Percentiles rank a stretch among this genome's conserved stretches.
phyloP scores from a whole-genome alignment of 2,329 filamentous ascomycete genomes.

The Neoscytalidium dimidiatum region DNA sequence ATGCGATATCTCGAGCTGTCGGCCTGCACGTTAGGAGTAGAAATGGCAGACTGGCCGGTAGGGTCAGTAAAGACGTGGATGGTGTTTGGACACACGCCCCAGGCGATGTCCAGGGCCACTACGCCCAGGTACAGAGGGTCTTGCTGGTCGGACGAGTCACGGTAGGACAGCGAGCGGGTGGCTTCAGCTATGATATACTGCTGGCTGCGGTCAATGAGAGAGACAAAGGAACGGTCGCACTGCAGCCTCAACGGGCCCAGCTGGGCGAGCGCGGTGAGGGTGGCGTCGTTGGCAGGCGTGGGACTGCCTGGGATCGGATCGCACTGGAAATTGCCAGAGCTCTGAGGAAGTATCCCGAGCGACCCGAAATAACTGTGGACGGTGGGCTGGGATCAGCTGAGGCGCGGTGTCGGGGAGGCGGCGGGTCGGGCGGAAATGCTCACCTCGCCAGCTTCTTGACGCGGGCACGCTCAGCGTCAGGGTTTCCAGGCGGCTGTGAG shows the following conservation, averaged over 20 bases:
- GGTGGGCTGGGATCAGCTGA: not conserved
- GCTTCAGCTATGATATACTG: constrained; percentile 56
- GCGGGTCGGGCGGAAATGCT: not conserved
- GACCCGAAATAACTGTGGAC: constrained; percentile 4
- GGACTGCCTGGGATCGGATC: not conserved
- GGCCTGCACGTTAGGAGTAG: constrained; percentile 27
- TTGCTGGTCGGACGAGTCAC: constrained; percentile 26
- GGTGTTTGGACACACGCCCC: not conserved
- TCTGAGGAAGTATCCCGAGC: not conserved
- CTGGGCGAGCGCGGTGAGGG: constrained; percentile 37
- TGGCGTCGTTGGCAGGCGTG: not conserved
- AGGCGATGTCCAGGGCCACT: not conserved
- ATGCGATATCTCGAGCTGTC: constrained; percentile 29
- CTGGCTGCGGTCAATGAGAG: constrained; percentile 49
- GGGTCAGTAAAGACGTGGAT: not conserved
- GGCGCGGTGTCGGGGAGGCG: not conserved
- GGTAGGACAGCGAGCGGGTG: constrained; percentile 43
- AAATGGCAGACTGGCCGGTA: constrained; percentile 4
- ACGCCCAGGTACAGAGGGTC: not conserved
- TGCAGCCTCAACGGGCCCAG: constrained; percentile 39
- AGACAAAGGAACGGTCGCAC: constrained; percentile 40
- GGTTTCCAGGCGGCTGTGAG: not conserved
- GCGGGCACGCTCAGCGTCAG: not conserved
- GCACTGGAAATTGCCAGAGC: not conserved
- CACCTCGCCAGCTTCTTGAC: constrained; percentile 12